Evolutionary conservation across 352 stramenopile genomes (phyloP).

Genomic region (Blastocystis sp.): DNA sequence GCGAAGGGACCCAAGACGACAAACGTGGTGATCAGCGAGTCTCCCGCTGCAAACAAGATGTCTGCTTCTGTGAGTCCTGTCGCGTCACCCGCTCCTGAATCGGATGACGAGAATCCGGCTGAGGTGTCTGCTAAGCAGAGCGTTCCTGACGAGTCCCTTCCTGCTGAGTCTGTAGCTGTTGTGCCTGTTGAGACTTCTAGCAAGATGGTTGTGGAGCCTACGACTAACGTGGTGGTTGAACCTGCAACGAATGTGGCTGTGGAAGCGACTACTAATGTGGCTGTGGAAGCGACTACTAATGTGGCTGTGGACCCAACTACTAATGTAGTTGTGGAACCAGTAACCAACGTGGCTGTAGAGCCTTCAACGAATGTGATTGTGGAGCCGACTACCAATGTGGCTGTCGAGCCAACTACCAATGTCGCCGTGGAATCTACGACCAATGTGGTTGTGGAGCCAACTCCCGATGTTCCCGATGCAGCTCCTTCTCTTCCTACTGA

Average conservation of each 20-base stretch:
- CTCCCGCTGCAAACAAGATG: too few species aligned
- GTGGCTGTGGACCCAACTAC: not conserved
- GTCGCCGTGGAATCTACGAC: not conserved
- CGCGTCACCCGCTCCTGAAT: too few species aligned
- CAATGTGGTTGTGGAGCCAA: not conserved
- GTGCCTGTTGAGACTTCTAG: not conserved
- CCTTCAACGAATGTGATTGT: not conserved
- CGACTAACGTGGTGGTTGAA: not conserved
- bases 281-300: not conserved
- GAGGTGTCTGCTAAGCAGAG: not conserved
- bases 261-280: not conserved
- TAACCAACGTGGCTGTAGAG: not conserved
- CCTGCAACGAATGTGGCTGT: not conserved
- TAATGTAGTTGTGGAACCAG: not conserved
- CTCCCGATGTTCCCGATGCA: not conserved
- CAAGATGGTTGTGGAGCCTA: not conserved
- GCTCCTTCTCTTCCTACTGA: too few species aligned
- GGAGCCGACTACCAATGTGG: not conserved
- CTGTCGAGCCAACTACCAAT: not conserved
- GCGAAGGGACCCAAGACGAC: too few species aligned
- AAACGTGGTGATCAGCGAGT: too few species aligned
- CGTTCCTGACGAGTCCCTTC: not conserved
- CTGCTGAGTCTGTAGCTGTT: not conserved
- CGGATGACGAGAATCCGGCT: not conserved
- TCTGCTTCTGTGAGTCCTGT: too few species aligned